phyloP scores from a whole-genome alignment of 805 yeast species.

The Naumovozyma dairenensis region DNA sequence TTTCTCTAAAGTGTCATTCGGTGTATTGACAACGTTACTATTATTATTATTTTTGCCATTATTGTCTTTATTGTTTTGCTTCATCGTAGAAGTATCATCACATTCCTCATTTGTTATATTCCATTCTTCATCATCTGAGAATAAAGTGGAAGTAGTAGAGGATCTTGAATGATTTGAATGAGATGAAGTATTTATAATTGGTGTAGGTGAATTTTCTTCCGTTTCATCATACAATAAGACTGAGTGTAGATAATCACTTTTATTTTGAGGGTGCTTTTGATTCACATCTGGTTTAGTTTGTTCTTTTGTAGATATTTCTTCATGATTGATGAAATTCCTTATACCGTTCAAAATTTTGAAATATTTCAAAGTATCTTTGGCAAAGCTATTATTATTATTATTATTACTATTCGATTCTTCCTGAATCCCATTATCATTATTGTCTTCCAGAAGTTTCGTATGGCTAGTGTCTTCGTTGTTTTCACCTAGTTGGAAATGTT shows the following conservation, averaged over 20 bases:
- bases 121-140: conserved; percentile 20
- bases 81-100: too few relatives aligned
- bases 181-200: conserved; percentile 8
- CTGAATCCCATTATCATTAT: not conserved
- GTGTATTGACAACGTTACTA: not conserved
- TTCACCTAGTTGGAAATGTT: conserved; percentile 9
- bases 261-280: too few relatives aligned
- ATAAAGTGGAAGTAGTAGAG: conserved; percentile 16
- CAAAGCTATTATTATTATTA: not conserved
- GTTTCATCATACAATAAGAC: too few relatives aligned
- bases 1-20: conserved; percentile 1
- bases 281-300: too few relatives aligned
- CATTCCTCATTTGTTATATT: conserved; percentile 13
- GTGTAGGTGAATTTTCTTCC: not conserved
- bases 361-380: conserved; percentile 10
- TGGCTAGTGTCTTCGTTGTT: conserved; percentile 1
- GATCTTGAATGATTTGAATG: conserved; percentile 18
- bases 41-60: too few relatives aligned
- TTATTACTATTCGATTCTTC: not conserved
- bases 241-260: too few relatives aligned
- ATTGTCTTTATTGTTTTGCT: too few relatives aligned
- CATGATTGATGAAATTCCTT: conserved; percentile 6
- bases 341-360: conserved; percentile 14
- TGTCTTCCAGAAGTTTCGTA: not conserved
- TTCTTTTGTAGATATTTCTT: not conserved